Base-by-base conservation (phyloP, 2,329 filamentous ascomycete genomes). In the Penicillium sp. region DNA sequence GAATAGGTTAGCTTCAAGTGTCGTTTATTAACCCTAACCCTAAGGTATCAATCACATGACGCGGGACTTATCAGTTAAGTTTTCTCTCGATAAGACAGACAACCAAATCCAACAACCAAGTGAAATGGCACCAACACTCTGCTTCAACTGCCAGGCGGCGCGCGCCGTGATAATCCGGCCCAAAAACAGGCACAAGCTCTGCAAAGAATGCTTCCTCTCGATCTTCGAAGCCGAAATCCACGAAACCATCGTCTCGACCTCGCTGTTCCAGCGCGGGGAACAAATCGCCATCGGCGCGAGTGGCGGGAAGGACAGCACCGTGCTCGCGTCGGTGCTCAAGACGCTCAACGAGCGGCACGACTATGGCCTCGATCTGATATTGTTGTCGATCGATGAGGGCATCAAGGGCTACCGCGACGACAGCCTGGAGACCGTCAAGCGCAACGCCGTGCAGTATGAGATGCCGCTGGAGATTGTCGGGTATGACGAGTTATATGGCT, bases 321-420 rank as follows among this genome's bases (percentile, higher is more conserved):
- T 99, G 0, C 81, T 99, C 11, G 94, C 94, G 4, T 95, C 91
- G 0, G 92, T 99, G 0, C 81, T 99, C 52, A 97, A 97, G 72
- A 96, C 91, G 0, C 79, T 99, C 3, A 97, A 99, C 65, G 90
- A 96, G 70, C 85, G 92, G 47, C 85, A 97, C 70, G 79, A 87
- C 62, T 97, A 97, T 71, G 90, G 88, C 1, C 78, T 99, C 5
- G 85, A 97, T 45, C 81, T 99, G 2, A 83, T 95, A 0, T 80
- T 99, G 0, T 81, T 99, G 43, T 95, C 90, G 60, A 93, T 99
- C 65, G 94, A 99, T 64, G 95, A 99, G 74, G 94, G 94, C 6
- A 99, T 99, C 77, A 94, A 90, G 66, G 94, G 94, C 6, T 99
- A 99, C 68, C 83, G 95, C 59, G 95, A 99, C 69, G 94, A 99